phyloP scores from a whole-genome alignment of 768 basidiomycete species.

The Lentinula raphanica region DNA sequence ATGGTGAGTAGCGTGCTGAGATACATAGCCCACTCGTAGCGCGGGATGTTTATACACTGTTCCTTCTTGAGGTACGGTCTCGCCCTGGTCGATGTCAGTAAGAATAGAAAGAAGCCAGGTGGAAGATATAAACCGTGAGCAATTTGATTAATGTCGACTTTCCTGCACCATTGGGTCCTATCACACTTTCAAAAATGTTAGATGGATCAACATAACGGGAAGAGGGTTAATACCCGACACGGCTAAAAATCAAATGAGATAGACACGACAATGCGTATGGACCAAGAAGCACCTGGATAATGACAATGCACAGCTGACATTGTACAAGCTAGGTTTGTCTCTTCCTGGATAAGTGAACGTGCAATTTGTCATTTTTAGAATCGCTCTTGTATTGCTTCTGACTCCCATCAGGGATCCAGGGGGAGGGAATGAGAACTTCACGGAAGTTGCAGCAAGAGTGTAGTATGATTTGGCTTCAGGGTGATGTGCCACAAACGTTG shows the following conservation, averaged over 20 bases:
- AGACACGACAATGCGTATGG: conserved; percentile 13
- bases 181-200: conserved; percentile 30
- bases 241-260: conserved; percentile 40
- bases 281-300: conserved; percentile 63
- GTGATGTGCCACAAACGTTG: conserved; percentile 81
- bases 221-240: conserved; percentile 51
- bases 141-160: conserved; percentile 96
- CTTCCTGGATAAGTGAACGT: conserved; percentile 94
- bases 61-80: conserved; percentile 87
- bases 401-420: conserved; percentile 97
- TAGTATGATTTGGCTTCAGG: conserved; percentile 97
- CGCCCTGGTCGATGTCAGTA: conserved; percentile 50
- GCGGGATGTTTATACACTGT: conserved; percentile 92
- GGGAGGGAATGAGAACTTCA: conserved; percentile 94
- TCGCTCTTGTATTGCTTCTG: conserved; percentile 91
- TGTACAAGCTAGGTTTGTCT: conserved; percentile 69
- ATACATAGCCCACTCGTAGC: conserved; percentile 92
- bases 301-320: conserved; percentile 91
- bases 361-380: conserved; percentile 86
- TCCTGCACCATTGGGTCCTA: conserved; percentile 93
- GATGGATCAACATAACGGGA: background rate
- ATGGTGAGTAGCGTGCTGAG: conserved; percentile 97
- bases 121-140: conserved; percentile 54
- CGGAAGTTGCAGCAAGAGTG: conserved; percentile 86
- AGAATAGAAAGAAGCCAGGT: conserved; percentile 7